Conservation (phyloP, 805 yeast genomes). For the Hanseniaspora thailandica region DNA sequence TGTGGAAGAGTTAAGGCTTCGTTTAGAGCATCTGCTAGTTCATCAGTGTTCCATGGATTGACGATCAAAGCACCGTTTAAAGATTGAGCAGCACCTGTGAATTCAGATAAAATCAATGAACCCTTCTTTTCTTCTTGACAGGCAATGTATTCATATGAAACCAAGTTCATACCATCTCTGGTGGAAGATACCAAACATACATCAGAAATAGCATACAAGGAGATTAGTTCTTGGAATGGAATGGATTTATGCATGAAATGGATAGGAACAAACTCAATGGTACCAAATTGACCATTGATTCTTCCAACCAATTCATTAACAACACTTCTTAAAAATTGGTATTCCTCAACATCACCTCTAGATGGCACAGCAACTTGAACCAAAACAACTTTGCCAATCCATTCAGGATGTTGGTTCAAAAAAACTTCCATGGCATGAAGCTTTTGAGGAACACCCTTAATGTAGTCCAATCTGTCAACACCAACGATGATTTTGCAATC, state of each 20-base stretch:
- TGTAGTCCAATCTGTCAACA: conserved; percentile 90
- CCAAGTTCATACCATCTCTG: conserved; percentile 97
- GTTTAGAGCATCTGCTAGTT: conserved; percentile 69
- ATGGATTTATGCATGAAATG: conserved; percentile 91
- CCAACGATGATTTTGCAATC: conserved; percentile 86
- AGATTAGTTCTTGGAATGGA: conserved; percentile 80
- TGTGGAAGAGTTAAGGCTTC: conserved; percentile 77
- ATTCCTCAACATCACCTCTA: conserved; percentile 95
- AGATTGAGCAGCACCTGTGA: conserved; percentile 99
- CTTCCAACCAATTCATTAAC: conserved; percentile 95
- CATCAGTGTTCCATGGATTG: conserved; percentile 98
- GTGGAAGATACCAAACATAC: conserved; percentile 89
- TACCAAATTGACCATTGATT: conserved; percentile 90
- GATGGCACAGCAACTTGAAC: conserved; percentile 97
- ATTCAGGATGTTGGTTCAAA: conserved; percentile 84
- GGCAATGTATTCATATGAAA: conserved; percentile 90
- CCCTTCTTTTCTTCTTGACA: conserved; percentile 85
- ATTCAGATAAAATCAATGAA: conserved; percentile 76
- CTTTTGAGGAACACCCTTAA: conserved; percentile 96
- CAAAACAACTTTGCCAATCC: conserved; percentile 92
- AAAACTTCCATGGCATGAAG: conserved; percentile 92
- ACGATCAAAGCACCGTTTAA: conserved; percentile 87
- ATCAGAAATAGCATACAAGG: conserved; percentile 75
- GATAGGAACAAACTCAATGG: conserved; percentile 93
- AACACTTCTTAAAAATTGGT: conserved; percentile 81